A percentile compares a stretch with the other conserved stretches of the same genome.
Evolutionary conservation across 768 basidiomycete species (phyloP).

Genomic region (Gymnopilus dilepis): DNA sequence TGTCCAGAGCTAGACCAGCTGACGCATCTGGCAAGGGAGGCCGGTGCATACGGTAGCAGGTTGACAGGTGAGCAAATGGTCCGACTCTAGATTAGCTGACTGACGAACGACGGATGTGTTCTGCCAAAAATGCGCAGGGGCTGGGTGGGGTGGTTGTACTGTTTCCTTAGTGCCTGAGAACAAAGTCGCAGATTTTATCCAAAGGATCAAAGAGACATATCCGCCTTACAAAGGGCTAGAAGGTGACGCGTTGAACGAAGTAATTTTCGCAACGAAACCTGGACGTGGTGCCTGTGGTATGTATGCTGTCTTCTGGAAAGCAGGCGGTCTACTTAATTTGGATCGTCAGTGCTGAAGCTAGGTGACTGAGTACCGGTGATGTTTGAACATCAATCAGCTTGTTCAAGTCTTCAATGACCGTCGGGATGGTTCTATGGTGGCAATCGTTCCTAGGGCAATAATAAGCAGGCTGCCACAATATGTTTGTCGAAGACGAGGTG

Average conservation of each 20-base stretch:
- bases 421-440: too few relatives aligned
- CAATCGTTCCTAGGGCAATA: not conserved
- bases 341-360: slow-evolving; percentile 33
- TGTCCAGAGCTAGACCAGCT: slow-evolving; percentile 80
- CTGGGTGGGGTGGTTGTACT: slow-evolving; percentile 92
- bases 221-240: slow-evolving; percentile 64
- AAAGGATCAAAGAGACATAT: slow-evolving; percentile 63
- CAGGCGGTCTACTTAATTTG: slow-evolving; percentile 5
- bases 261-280: slow-evolving; percentile 84
- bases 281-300: slow-evolving; percentile 82
- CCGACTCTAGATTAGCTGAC: not conserved
- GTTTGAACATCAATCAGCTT: too few relatives aligned
- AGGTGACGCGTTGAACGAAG: slow-evolving; percentile 63
- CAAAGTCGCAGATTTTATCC: slow-evolving; percentile 67
- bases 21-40: slow-evolving; percentile 61
- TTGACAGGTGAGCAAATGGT: slow-evolving; percentile 65
- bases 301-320: slow-evolving; percentile 33
- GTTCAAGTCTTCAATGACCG: not conserved
- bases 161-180: slow-evolving; percentile 78
- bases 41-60: slow-evolving; percentile 82
- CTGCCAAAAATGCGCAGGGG: slow-evolving; percentile 49
- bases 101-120: not conserved
- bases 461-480: not conserved
- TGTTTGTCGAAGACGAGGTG: not conserved
- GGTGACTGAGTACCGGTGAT: slow-evolving; percentile 11